Conservation (phyloP, 495 filamentous ascomycete species). For the Amniculicola lignicola region DNA sequence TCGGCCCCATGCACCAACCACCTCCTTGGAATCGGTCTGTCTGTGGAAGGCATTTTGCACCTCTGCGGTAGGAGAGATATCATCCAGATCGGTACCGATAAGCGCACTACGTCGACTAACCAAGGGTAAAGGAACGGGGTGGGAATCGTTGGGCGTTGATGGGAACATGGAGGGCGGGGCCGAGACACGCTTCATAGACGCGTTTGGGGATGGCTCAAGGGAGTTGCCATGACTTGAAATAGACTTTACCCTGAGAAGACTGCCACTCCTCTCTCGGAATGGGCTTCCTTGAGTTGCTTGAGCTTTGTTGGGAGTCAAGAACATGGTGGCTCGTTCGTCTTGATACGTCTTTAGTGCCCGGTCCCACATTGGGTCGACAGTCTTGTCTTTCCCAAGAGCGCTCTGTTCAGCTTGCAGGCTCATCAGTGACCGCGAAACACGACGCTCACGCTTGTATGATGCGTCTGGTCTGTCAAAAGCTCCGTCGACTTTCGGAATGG, state of each 20-base stretch:
- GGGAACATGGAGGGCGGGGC: not conserved
- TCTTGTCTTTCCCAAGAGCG: constrained; percentile 11
- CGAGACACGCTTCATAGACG: not conserved
- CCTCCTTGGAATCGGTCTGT: constrained; percentile 1
- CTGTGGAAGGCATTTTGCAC: not conserved
- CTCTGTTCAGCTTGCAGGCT: constrained; percentile 25
- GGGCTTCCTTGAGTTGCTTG: constrained; percentile 12
- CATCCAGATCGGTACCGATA: not conserved
- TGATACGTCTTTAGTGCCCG: constrained; percentile 32
- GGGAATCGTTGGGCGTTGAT: not conserved
- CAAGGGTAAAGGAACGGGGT: not conserved
- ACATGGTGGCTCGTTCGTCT: constrained; percentile 28
- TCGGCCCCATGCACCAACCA: constrained; percentile 29
- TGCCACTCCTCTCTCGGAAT: constrained; percentile 27
- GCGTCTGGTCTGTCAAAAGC: not conserved
- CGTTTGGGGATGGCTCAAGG: too few relatives aligned
- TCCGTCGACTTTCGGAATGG: constrained; percentile 4
- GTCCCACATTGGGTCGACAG: constrained; percentile 23
- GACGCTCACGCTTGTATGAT: constrained; percentile 8
- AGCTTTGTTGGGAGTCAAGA: constrained; percentile 24
- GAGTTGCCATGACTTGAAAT: too few relatives aligned
- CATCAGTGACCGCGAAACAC: constrained; percentile 7
- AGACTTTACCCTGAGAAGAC: too few relatives aligned
- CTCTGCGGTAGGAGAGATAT: not conserved
- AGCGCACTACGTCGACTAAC: constrained; percentile 3